Conservation (phyloP, 75 land plant species). For the Pinus taeda region DNA sequence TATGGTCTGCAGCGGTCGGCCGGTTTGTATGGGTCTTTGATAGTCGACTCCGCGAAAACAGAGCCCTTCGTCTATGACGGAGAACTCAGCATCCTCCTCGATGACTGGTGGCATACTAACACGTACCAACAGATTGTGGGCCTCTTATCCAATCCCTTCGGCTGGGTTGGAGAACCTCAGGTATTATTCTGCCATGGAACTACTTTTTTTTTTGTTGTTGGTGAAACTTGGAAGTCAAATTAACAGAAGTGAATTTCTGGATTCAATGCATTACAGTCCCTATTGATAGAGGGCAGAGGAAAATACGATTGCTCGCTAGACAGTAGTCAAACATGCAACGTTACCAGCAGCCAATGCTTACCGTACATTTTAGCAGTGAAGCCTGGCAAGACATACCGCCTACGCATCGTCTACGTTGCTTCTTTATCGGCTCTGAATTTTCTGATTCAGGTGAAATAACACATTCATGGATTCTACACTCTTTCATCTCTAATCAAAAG, state of each 20-base stretch:
- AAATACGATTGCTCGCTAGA: conserved; percentile 60
- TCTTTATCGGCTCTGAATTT: conserved; percentile 14
- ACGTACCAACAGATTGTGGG: conserved; percentile 54
- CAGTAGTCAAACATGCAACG: conserved; percentile 18
- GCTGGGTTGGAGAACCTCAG: conserved; percentile 84
- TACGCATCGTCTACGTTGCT: too few species aligned
- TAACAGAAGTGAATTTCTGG: conserved; percentile 12
- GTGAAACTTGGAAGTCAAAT: too few species aligned
- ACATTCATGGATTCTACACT: conserved; percentile 75
- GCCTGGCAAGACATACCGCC: conserved; percentile 9
- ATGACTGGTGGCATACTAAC: conserved; percentile 76
- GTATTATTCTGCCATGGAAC: conserved; percentile 15
- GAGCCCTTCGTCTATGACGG: conserved; percentile 70
- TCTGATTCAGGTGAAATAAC: conserved; percentile 12
- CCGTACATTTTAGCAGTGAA: conserved; percentile 42
- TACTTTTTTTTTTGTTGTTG: too few species aligned
- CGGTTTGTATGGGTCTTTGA: conserved; percentile 66
- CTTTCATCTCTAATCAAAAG: background rate
- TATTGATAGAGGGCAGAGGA: conserved; percentile 56
- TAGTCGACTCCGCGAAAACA: conserved; percentile 28
- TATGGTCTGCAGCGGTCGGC: conserved; percentile 20
- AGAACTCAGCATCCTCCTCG: conserved; percentile 68
- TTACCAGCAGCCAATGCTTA: conserved; percentile 36
- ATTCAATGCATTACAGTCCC: conserved; percentile 7
- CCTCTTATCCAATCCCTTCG: too few species aligned